Base-by-base conservation (phyloP, 768 basidiomycete genomes). In the Cyclocybe aegerita region DNA sequence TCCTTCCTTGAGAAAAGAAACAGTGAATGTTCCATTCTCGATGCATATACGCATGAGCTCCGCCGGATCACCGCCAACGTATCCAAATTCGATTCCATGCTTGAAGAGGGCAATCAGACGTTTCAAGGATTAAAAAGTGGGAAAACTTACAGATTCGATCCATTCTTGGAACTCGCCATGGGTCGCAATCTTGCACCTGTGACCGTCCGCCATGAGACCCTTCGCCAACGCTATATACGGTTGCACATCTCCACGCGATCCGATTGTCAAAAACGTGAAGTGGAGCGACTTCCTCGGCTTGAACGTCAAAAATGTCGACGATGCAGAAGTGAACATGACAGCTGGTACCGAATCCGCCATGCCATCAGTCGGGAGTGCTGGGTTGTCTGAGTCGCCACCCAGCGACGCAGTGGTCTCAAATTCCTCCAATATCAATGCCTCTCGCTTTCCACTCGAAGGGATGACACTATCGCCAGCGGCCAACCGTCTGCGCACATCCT, bases 1-100 rank as follows among this genome's bases (percentile, higher is more conserved):
- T 9, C 85, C 88, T 64, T 99, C 97, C 66, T 88, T 94, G 66
- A 98, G 71, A 70, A 98, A 98, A 0, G 93, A 84, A 34, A 98
- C 88, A 0, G 96, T 97, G 64, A 98, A 99, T 50, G 88, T 97
- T 54, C 97, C 97, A 68, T 99, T 98, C 69, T 98, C 96, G 32
- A 98, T 88, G 66, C 95, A 98, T 56, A 99, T 93, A 46, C 91
- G 82, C 94, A 98, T 95, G 37, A 99, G 73, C 67, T 98, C 96
- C 1, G 97, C 95, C 8, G 96, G 96, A 68, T 98, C 97, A 23
- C 96, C 96, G 9, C 97, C 96, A 38, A 98, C 94, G 56, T 81
- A 88, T 9, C 88, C 88, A 65, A 89, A 98, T 62, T 94, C 94
- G 60, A 99, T 97, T n/a, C 93, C 93, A 64, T 98, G 80, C 93